These are phyloP conservation scores for Chrysosporium keratinophilum DNA, from an alignment of 2,329 filamentous ascomycete species.

Conservation along the genomic window DNA sequence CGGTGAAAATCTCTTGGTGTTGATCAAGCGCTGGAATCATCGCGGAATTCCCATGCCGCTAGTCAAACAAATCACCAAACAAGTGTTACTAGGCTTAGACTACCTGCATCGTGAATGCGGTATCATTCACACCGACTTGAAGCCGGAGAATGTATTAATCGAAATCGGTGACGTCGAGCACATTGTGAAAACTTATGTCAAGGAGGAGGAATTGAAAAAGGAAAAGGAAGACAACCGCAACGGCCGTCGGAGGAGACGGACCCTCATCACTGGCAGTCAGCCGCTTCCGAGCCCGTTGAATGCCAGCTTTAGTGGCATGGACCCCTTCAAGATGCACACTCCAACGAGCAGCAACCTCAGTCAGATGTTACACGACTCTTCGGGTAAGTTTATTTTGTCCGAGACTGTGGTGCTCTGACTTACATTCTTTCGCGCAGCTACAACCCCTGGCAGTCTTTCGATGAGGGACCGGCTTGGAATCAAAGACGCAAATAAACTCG, in stretches of 20 bases:
- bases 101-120: slow-evolving; percentile 96
- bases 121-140: slow-evolving; percentile 96
- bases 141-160: slow-evolving; percentile 96
- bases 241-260: slow-evolving; percentile 76
- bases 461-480: slow-evolving; percentile 51
- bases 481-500: slow-evolving; percentile 42
- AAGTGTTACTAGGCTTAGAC: slow-evolving; percentile 88
- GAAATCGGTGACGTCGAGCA: slow-evolving; percentile 98
- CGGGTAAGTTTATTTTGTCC: slow-evolving; percentile 42
- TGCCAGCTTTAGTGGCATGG: slow-evolving; percentile 72
- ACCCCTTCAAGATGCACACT: slow-evolving; percentile 51
- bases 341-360: slow-evolving; percentile 63
- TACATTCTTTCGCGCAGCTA: slow-evolving; percentile 35
- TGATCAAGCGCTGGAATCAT: slow-evolving; percentile 99
- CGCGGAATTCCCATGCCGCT: slow-evolving; percentile 91
- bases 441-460: slow-evolving; percentile 36
- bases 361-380: slow-evolving; percentile 64
- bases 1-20: slow-evolving; percentile 82
- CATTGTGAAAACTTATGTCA: slow-evolving; percentile 92
- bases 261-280: slow-evolving; percentile 93
- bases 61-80: slow-evolving; percentile 98
- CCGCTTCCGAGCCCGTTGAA: slow-evolving; percentile 91
- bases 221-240: slow-evolving; percentile 85
- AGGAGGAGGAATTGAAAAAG: slow-evolving; percentile 57
- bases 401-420: slow-evolving; percentile 29